A percentile compares a stretch with the other conserved stretches of the same genome.
phyloP scores from a whole-genome alignment of 352 stramenopile genomes.

The Pythium aquatile region DNA sequence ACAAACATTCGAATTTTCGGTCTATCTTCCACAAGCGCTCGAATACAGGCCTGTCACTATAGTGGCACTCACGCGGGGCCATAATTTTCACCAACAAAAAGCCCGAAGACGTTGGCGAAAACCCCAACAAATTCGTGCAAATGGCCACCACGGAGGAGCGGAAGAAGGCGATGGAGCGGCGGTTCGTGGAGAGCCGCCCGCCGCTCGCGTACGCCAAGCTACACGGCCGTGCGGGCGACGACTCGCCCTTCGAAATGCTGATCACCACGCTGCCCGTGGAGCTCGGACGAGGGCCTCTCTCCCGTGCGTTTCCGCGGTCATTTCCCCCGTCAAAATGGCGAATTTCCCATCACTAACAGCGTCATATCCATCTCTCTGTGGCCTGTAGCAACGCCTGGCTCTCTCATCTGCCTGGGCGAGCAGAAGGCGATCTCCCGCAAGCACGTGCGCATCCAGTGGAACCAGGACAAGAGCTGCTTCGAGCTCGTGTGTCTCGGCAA shows the following conservation, averaged over 20 bases:
- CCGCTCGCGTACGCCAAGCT: conserved; percentile 83
- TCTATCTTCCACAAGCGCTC: neutral
- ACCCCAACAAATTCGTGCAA: neutral
- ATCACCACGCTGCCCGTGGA: conserved; percentile 75
- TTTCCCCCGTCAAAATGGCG: neutral
- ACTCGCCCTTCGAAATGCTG: conserved; percentile 70
- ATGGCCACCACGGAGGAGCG: conserved; percentile 51
- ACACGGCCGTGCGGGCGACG: conserved; percentile 52
- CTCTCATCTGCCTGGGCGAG: conserved; percentile 67
- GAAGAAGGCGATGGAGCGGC: conserved; percentile 77
- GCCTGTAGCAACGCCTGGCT: conserved; percentile 33
- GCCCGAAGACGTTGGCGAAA: neutral
- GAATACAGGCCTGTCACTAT: neutral
- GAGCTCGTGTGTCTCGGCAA: conserved; percentile 79
- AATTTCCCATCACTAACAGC: neutral
- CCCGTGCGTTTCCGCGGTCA: conserved; percentile 22
- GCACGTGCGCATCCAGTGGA: conserved; percentile 82
- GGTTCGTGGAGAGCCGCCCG: conserved; percentile 73
- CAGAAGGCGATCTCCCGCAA: conserved; percentile 77
- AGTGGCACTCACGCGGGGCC: neutral
- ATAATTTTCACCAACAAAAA: neutral
- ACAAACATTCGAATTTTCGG: neutral
- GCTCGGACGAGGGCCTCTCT: conserved; percentile 58
- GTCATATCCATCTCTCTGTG: neutral
- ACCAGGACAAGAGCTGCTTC: conserved; percentile 66